Evolutionary conservation across 2,329 filamentous ascomycete genomes (phyloP).

Genomic region (Thelonectria rubi): DNA sequence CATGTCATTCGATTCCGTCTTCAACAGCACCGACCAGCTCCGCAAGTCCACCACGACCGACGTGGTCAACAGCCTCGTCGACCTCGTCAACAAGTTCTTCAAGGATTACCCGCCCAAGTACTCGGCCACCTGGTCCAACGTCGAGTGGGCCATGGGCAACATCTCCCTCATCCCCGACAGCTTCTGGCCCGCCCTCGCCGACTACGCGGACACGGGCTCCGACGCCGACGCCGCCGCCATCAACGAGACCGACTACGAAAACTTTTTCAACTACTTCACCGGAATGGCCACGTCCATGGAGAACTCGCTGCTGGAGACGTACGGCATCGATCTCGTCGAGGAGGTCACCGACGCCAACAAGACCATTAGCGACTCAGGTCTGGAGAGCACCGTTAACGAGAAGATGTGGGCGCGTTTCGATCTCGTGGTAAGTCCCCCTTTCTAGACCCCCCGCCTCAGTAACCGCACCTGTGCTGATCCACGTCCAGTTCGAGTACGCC

Average conservation of each 20-base stretch:
- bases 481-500: constrained; percentile 46
- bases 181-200: constrained; percentile 39
- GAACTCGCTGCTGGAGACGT: constrained; percentile 44
- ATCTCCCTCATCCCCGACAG: constrained; percentile 41
- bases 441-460: no score
- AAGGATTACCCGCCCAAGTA: constrained; percentile 43
- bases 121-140: constrained; percentile 25
- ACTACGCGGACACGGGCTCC: constrained; percentile 20
- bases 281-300: constrained; percentile 37
- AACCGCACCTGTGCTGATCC: neutral
- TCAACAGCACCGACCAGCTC: constrained; percentile 25
- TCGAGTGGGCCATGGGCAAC: constrained; percentile 41
- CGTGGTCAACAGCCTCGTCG: constrained; percentile 30
- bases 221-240: constrained; percentile 9
- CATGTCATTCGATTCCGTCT: constrained; percentile 25
- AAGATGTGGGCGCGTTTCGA: constrained; percentile 41
- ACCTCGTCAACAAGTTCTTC: constrained; percentile 36
- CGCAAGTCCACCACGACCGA: constrained; percentile 33
- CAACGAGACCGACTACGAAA: constrained; percentile 2
- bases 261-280: constrained; percentile 19
- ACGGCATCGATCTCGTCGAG: constrained; percentile 44
- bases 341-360: constrained; percentile 34
- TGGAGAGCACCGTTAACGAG: constrained; percentile 37
- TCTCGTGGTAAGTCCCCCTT: constrained; percentile 43
- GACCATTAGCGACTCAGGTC: constrained; percentile 26